Evolutionary conservation across 2,329 filamentous ascomycete species (phyloP), one percentile per base, ranked within the genome.

Genomic region (Nannizziopsis arthrosporioides): DNA sequence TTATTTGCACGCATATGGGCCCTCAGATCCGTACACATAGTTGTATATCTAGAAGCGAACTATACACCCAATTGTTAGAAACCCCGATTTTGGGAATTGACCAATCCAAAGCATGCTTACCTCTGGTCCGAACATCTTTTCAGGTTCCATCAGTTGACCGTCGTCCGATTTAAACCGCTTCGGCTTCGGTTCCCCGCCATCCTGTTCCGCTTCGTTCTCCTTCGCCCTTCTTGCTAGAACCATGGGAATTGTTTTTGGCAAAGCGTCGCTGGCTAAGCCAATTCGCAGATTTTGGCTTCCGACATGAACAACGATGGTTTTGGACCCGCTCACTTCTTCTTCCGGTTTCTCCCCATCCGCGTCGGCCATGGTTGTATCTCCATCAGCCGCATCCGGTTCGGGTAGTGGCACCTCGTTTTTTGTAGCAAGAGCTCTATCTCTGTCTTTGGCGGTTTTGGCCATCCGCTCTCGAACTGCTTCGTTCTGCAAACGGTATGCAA

Each of bases 251-350:
- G 88, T 93, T 68, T 92, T 94, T 5, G 92, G 92, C 4, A 98
- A 71, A 5, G 89, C 90, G 68, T 98, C 92, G 59, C 85, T 94
- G n/a, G 90, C 89, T 51, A 96, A 80, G 0, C 92, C 92, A 58
- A 98, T 89, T 42, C 92, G 81, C 53, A 98, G 70, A 55, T 96
- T 96, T 66, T 96, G 90, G 62, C 90, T 96, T 27, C 92, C 92
- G 1, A 90, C 81, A 62, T 98, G 92, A 58, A 98, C 86, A 51
- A 96, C 84, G 61, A 98, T 90, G 52, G 94, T 84, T 65, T 90
- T 94, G 8, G 88, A 90, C 5, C 88, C 84, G 55, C 86, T 82
- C 43, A 80, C 72, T 38, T 79, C 78, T 11, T 73, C 70, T 10
- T 73, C 70, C 7, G 22, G 7, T 27, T 75, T 71, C 39, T 75